Conservation (phyloP, 2,329 filamentous ascomycete genomes). For the Neofusicoccum umdonicola region DNA sequence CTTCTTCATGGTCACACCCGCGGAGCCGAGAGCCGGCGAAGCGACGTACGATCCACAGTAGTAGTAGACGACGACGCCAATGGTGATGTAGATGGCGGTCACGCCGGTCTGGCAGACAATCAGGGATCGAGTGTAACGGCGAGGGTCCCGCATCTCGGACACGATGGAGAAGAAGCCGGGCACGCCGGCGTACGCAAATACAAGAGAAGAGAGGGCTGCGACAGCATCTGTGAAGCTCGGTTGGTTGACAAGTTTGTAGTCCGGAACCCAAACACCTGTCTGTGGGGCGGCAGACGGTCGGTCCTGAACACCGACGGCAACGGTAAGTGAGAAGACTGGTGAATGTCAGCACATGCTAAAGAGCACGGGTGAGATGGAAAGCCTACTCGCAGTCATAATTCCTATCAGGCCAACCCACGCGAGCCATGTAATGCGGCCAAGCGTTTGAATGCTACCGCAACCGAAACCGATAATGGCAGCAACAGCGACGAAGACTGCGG, state of each 20-base stretch:
- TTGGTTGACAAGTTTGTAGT: neutral
- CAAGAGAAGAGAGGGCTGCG: neutral
- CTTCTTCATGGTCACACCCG: constrained; percentile 48
- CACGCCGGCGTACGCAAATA: constrained; percentile 13
- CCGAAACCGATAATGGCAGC: constrained; percentile 28
- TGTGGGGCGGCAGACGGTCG: neutral
- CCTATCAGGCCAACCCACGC: neutral
- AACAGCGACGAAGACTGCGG: constrained; percentile 22
- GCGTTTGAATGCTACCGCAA: constrained; percentile 17
- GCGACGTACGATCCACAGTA: constrained; percentile 49
- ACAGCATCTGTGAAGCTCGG: neutral
- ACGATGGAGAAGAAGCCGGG: constrained; percentile 44
- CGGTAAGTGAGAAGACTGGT: neutral
- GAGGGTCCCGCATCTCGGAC: constrained; percentile 59
- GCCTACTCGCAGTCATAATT: neutral
- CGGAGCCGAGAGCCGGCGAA: constrained; percentile 49
- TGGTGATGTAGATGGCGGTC: constrained; percentile 42
- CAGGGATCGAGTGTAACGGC: constrained; percentile 59
- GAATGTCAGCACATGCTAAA: neutral
- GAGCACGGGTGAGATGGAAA: too few relatives aligned
- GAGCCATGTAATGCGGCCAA: constrained; percentile 1
- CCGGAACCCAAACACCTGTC: neutral
- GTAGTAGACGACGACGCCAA: constrained; percentile 51
- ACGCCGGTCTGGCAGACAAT: constrained; percentile 58
- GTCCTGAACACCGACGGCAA: neutral